Evolutionary conservation across 164 flowering plant genomes (phyloP), one percentile per base, ranked within the genome.

Genomic region (Brasenia schreberi): DNA sequence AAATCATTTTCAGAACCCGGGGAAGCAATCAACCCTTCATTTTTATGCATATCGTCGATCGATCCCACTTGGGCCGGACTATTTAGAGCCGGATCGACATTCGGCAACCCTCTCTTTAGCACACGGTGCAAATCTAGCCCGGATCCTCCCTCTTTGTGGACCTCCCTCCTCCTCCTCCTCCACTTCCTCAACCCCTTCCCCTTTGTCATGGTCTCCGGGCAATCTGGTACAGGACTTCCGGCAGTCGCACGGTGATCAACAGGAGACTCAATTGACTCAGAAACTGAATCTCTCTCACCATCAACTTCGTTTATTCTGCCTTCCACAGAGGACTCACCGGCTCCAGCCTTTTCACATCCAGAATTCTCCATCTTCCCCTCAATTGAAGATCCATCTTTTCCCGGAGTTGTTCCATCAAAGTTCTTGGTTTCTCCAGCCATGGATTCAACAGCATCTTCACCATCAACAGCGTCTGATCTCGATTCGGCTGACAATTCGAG

Each of bases 141-240:
- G 16, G 12, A 49, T 49, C 56, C 56, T 49, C 56, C 56, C 12
- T 9, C 56, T 49, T 49, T 49, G 10, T 53, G 42, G 45, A 63
- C 9, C 52, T 82, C 87, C 76, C 91, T 81, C 76, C 68, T 81
- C 16, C 56, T 80, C 27, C 96, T 77, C 77, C 81, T 83, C 97
- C 97, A 92, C 75, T 89, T 92, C 84, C 77, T 92, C 80, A 93
- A 77, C 9, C 96, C 98, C 39, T 65, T 58, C 16, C 98, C 96
- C 77, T 88, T 93, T 5, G 64, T 72, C 0, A 60, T 49, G 16
- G 4, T 49, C 56, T 49, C 56, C 10, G 56, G 16, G 12, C 14
- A 14, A 49, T 49, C 56, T 49, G 56, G 56, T 14, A 14, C 10
- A 14, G 56, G 16, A 14, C 12, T 49, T 49, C 4, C 4, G 56